These are phyloP conservation scores for Aspergillus hortae DNA, from an alignment of 2,329 filamentous ascomycete genomes.

Conservation along the genomic window DNA sequence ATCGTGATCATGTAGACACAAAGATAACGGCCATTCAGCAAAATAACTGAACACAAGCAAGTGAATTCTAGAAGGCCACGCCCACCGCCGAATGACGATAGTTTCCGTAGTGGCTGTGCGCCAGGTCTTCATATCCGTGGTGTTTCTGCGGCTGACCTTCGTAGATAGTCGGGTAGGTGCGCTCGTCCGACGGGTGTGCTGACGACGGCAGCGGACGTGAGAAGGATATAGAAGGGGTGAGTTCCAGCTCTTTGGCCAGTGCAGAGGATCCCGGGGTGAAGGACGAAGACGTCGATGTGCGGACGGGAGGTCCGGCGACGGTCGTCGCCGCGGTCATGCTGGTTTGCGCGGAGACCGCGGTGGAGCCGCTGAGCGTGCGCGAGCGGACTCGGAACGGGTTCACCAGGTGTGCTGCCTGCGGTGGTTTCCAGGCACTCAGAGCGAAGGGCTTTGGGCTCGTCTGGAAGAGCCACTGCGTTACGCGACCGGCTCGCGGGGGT, in stretches of 20 bases:
- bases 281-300: slow-evolving; percentile 7
- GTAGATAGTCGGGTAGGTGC: slow-evolving; percentile 12
- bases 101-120: background rate
- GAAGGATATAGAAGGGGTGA: background rate
- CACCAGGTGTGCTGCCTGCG: slow-evolving; percentile 9
- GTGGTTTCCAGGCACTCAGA: slow-evolving; percentile 13
- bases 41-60: background rate
- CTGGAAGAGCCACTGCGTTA: slow-evolving; percentile 31
- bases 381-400: slow-evolving; percentile 24
- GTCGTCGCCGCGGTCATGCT: slow-evolving; percentile 13
- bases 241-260: background rate
- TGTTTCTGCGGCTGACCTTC: slow-evolving; percentile 7
- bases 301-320: slow-evolving; percentile 7
- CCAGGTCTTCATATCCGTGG: slow-evolving; percentile 1
- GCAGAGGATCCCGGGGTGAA: background rate
- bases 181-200: slow-evolving; percentile 9
- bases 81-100: slow-evolving; percentile 14
- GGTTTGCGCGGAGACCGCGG: slow-evolving; percentile 27
- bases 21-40: background rate
- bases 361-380: slow-evolving; percentile 36
- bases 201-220: background rate
- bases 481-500: slow-evolving; percentile 22
- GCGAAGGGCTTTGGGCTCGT: slow-evolving; percentile 6
- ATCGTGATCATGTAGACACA: background rate
- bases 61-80: slow-evolving; percentile 17